Base-by-base conservation (phyloP, 2,329 filamentous ascomycete genomes). In the Chrysoporthe cubensis region DNA sequence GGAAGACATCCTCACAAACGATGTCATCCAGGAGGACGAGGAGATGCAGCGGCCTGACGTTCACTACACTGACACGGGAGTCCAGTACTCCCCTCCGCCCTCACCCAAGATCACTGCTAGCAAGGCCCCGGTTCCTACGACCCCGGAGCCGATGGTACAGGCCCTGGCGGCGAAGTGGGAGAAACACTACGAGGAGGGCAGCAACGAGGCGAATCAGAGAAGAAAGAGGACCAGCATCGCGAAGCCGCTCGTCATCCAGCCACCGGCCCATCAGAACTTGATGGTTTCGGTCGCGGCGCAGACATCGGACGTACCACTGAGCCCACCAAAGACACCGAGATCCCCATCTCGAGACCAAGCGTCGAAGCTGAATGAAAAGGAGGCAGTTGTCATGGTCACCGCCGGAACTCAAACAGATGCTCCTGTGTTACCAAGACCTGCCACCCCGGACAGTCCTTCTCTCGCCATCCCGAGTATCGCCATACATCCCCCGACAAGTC, bases 401-500 rank as follows among this genome's bases (percentile, higher is more conserved):
- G 80, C 81, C 11, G 86, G 84, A 1, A 92, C 89, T 0, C 90
- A 92, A 76, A 92, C 90, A 0, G 84, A 85, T 62, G 71, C 78
- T n/a, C 68, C 76, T 1, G 74, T 78, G 4, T 73, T 77, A 9
- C 76, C 73, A 9, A 75, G 71, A 34, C 61, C 68, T 50, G 59
- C 11, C 13, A 68, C 62, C 2, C 62, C 62, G n/a, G 18, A 72
- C 71, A 79, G 78, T 11, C 78, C 79, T 66, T 80, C 82, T 71
- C 79, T 88, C 68, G 75, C 84, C 4, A 91, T 97, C 70, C 95
- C 95, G 0, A 92, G 90, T 73, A 99, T 99, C 75, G 91, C 93
- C 66, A 93, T 99, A 63, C 92, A 97, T 73, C 96, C 96, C 43
- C 95, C 96, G 0, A 88, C 86, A 3, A 97, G 93, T 66, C 88